Base-by-base conservation (phyloP, 257 asterid species). In the Gentiana straminea region DNA sequence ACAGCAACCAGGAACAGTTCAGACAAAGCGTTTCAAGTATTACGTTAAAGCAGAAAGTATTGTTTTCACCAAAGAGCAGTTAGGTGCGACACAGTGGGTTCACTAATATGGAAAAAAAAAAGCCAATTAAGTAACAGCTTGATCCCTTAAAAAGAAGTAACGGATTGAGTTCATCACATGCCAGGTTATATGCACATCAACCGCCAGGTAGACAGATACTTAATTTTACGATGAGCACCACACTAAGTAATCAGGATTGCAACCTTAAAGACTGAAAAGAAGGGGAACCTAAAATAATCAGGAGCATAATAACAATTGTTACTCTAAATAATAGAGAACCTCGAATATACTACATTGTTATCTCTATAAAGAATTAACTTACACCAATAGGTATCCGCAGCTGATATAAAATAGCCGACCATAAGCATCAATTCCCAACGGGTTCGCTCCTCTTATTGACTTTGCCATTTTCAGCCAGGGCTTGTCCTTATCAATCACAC, bases 331-430 rank as follows among this genome's bases (percentile, higher is more conserved):
- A 41, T 10, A 2, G 46, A 41, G 46, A 41, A 41, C 7, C 9
- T 3, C 46, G 9, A 41, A 4, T 5, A 5, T 9, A 12, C 12
- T 38, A 2, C 24, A 15, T 3, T 49, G 39, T 63, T 50, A 35
- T 44, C 53, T 48, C 52, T 41, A 65, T 61, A 67, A 63, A 43
- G 54, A 73, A 13, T 69, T 64, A 51, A 85, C 99, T 85, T 85
- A 92, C 99, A 88, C 87, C 72, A 92, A 76, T 50, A 92, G 82
- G 77, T 85, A 84, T 69, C 87, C 92, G 69, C 95, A 88, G 81
- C 94, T 73, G 79, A 81, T 81, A 72, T 81, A 79, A 58, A 60
- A 92, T 33, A 68, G 73, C 59, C 86, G 93, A 64, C 84, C 84
- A 70, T 80, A 85, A 60, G 81, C 84, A 77, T 92, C 99, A 71